Conservation (phyloP, 345 rosid genomes). For the Eucalyptus pauciflora region DNA sequence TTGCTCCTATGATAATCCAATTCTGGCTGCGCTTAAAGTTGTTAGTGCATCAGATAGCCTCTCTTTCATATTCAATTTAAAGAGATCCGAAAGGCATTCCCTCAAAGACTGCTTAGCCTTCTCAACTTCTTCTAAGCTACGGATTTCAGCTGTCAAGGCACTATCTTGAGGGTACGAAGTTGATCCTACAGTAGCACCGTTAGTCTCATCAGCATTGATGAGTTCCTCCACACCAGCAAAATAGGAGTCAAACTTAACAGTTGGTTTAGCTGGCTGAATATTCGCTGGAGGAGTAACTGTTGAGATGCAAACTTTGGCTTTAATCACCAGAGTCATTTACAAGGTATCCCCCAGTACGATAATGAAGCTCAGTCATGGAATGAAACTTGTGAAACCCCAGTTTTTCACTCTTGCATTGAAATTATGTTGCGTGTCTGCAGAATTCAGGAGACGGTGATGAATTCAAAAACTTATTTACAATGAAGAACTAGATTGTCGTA, state of each 20-base stretch:
- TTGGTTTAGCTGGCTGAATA: background rate
- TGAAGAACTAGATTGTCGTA: background rate
- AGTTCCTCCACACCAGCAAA: background rate
- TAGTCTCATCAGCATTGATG: background rate
- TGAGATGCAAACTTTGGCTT: background rate
- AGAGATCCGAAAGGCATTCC: background rate
- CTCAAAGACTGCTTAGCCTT: background rate
- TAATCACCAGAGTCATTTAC: background rate
- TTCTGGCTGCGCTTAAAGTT: background rate
- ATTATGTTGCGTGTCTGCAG: background rate
- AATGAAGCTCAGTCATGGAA: background rate
- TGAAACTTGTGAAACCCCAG: background rate
- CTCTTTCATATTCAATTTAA: background rate
- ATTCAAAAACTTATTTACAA: background rate
- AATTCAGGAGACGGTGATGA: background rate
- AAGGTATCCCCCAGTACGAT: background rate
- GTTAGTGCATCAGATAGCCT: background rate
- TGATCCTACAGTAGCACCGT: background rate
- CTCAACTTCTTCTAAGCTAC: background rate
- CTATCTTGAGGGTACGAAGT: background rate
- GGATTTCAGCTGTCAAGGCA: background rate
- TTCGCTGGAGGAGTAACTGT: background rate
- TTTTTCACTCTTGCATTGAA: background rate
- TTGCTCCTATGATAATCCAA: background rate
- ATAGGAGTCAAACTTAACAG: background rate